phyloP scores from a whole-genome alignment of 495 filamentous ascomycete genomes.

The Cladorrhinum samala region DNA sequence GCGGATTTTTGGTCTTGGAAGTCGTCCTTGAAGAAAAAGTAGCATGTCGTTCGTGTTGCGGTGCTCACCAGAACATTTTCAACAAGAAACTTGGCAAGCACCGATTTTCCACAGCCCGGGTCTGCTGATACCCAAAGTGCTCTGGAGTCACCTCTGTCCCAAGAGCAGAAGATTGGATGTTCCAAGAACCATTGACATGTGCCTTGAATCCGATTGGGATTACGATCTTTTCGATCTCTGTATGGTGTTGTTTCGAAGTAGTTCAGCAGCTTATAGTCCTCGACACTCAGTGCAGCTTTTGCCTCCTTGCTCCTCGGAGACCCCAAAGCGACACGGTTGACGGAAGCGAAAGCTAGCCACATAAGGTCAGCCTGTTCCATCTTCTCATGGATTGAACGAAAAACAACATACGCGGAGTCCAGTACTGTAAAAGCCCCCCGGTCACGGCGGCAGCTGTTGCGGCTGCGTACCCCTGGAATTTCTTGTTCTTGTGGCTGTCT shows the following conservation, averaged over 20 bases:
- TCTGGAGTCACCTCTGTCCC: conserved; percentile 20
- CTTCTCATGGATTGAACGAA: not conserved
- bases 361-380: not conserved
- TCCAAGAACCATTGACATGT: conserved; percentile 41
- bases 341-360: too few relatives aligned
- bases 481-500: conserved; percentile 40
- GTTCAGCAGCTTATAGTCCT: conserved; percentile 8
- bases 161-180: conserved; percentile 29
- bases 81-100: conserved; percentile 40
- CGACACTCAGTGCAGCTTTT: not conserved
- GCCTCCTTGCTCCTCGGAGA: not conserved
- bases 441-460: conserved; percentile 27
- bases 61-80: conserved; percentile 29
- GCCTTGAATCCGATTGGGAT: conserved; percentile 26
- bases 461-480: conserved; percentile 36
- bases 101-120: conserved; percentile 53
- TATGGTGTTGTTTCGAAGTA: conserved; percentile 25
- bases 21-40: conserved; percentile 57
- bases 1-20: conserved; percentile 37
- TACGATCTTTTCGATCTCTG: conserved; percentile 36
- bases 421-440: conserved; percentile 9
- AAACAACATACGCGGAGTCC: not conserved
- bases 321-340: too few relatives aligned
- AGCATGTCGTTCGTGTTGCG: conserved; percentile 29
- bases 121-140: conserved; percentile 48